phyloP scores from a whole-genome alignment of 1,284 basidiomycete genomes.

The Leccinum griseonigrum region DNA sequence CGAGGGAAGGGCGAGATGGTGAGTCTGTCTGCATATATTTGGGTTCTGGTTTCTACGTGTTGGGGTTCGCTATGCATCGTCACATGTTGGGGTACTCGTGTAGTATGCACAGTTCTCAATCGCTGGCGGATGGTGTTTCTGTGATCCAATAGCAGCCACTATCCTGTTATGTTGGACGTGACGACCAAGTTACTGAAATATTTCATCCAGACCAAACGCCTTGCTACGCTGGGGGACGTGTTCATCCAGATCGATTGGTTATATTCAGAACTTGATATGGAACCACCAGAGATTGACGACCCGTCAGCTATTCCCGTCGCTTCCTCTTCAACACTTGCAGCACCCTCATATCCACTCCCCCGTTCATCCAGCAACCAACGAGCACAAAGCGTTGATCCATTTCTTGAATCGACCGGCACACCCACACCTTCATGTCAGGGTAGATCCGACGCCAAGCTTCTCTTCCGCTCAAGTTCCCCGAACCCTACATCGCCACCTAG shows the following conservation, averaged over 20 bases:
- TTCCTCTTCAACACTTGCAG: conserved; percentile 39
- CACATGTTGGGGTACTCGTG: neutral
- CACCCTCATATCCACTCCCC: conserved; percentile 34
- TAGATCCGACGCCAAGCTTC: conserved; percentile 24
- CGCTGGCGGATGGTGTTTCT: neutral
- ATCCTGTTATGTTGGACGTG: neutral
- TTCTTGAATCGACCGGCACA: conserved; percentile 41
- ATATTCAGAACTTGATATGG: conserved; percentile 74
- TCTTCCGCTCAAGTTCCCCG: conserved; percentile 31
- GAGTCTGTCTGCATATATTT: conserved; percentile 29
- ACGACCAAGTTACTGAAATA: conserved; percentile 3
- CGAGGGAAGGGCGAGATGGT: conserved; percentile 79
- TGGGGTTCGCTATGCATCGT: neutral
- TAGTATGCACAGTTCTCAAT: neutral
- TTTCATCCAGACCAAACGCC: conserved; percentile 56
- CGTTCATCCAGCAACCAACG: conserved; percentile 37
- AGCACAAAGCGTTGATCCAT: conserved; percentile 44
- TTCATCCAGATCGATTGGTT: conserved; percentile 77
- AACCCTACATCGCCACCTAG: conserved; percentile 21
- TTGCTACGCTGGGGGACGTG: conserved; percentile 57
- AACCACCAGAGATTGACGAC: conserved; percentile 51
- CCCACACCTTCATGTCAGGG: conserved; percentile 48
- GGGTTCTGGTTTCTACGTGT: neutral
- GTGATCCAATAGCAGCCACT: neutral
- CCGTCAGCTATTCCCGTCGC: conserved; percentile 11